Percentiles rank a stretch among this genome's conserved stretches.
Conservation (phyloP, 2,329 filamentous ascomycete genomes). For the Amylocarpus encephaloides region DNA sequence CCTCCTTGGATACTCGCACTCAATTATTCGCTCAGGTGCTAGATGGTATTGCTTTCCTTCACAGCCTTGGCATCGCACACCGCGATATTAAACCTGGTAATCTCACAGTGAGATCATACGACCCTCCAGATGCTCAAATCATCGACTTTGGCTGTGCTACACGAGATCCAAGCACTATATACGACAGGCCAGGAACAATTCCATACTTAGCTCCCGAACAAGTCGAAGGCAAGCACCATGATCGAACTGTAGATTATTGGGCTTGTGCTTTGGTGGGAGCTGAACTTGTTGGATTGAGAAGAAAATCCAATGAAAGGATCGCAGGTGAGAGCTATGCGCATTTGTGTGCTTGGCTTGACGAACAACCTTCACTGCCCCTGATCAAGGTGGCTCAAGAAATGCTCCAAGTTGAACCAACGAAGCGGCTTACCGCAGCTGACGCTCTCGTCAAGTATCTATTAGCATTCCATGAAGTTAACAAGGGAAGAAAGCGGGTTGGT, state of each 20-base stretch:
- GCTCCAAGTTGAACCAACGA: conserved; percentile 7
- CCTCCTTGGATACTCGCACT: conserved; percentile 11
- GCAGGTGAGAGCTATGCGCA: background rate
- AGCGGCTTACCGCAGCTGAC: conserved; percentile 6
- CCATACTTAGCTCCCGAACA: conserved; percentile 23
- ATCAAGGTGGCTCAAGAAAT: conserved; percentile 1
- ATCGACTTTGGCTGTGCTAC: conserved; percentile 23
- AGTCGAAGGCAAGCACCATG: conserved; percentile 11
- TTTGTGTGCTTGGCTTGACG: conserved; percentile 2
- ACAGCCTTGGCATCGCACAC: conserved; percentile 16
- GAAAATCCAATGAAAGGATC: conserved; percentile 5
- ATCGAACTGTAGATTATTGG: conserved; percentile 17
- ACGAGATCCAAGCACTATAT: conserved; percentile 8
- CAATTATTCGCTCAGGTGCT: conserved; percentile 18
- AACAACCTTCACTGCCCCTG: background rate
- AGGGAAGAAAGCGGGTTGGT: conserved; percentile 4
- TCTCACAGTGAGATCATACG: conserved; percentile 15
- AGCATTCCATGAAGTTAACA: conserved; percentile 2
- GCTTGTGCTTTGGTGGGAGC: conserved; percentile 14
- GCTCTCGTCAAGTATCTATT: conserved; percentile 5
- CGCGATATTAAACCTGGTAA: conserved; percentile 21
- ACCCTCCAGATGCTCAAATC: conserved; percentile 19
- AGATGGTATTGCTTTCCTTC: conserved; percentile 18
- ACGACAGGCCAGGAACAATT: conserved; percentile 19
- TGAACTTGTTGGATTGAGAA: conserved; percentile 6